Conservation (phyloP, 2,329 filamentous ascomycete species). For the Colletotrichum sp. region DNA sequence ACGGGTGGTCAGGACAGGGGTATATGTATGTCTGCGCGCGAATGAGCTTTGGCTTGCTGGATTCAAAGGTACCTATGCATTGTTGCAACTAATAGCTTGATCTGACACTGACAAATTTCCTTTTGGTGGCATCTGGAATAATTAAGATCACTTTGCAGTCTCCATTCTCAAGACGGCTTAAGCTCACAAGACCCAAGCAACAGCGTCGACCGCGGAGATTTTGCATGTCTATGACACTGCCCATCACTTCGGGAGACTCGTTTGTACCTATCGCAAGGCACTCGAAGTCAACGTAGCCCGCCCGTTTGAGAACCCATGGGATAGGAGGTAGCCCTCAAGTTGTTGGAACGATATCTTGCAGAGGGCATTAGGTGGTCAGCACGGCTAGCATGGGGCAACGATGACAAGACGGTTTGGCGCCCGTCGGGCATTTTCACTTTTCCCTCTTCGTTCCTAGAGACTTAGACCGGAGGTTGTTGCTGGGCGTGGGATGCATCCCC, state of each 20-base stretch:
- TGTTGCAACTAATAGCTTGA: not conserved
- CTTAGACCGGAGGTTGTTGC: not conserved
- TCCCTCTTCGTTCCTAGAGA: not conserved
- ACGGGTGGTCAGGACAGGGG: conserved; percentile 3
- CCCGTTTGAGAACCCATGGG: not conserved
- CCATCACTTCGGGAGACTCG: not conserved
- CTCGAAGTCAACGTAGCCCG: not conserved
- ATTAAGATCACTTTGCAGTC: not conserved
- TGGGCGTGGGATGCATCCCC: not conserved
- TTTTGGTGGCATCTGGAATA: not conserved
- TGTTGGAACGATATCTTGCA: not conserved
- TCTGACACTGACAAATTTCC: not conserved
- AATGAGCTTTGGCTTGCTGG: not conserved
- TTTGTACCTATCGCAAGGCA: not conserved
- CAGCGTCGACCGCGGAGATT: not conserved
- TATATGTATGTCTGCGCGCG: not conserved
- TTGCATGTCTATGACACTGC: not conserved
- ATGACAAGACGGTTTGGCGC: not conserved
- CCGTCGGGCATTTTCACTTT: not conserved
- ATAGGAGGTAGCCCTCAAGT: not conserved
- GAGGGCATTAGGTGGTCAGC: not conserved
- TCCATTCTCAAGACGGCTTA: not conserved
- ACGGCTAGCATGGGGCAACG: not conserved
- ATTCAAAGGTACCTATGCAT: not conserved
- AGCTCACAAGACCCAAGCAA: not conserved